Evolutionary conservation across 192 early-diverging fungal genomes (phyloP), one percentile per base, ranked within the genome.

Genomic region (Entomortierella chlamydospora): DNA sequence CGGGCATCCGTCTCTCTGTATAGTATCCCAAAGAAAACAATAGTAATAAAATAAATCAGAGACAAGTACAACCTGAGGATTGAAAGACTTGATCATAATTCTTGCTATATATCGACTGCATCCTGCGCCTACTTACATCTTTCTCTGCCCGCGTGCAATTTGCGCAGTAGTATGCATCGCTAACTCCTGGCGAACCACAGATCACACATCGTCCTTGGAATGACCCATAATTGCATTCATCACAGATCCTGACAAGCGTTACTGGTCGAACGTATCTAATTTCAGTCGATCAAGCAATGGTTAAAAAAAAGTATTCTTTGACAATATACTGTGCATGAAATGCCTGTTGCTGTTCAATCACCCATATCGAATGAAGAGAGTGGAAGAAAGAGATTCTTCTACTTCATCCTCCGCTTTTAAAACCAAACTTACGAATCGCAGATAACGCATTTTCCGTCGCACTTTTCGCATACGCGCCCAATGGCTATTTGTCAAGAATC

Each of bases 151-250:
- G 84, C 29, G 93, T 93, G 72, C 96, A 98, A 52, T 93, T 92
- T 45, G 90, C 93, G 83, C 97, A 98, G 69, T 98, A 98, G 81
- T 95, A 97, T 0, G 96, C 96, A 81, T 97, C 95, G 20, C 94
- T 95, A 25, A 97, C 89, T 25, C 97, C 96, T 50, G 87, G 88
- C 23, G 91, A 89, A 59, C 93, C 96, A 73, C 97, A 98, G 55
- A 97, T 85, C 11, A 97, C 92, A 79, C 97, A 98, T 31, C 91
- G 89, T 12, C 96, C 95, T 73, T 96, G 92, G 68, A 90, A 91
- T 33, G 91, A 90, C 59, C 97, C 96, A 82, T 95, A 98, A 86
- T 98, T 98, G 86, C 95, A 97, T 81, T 98, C 96, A 70, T 96
- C 95, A 78, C 97, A 98, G 50, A 97, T 93, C 53, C 91, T 92